Conservation (phyloP, 768 basidiomycete species). For the Podaxis rugospora region DNA sequence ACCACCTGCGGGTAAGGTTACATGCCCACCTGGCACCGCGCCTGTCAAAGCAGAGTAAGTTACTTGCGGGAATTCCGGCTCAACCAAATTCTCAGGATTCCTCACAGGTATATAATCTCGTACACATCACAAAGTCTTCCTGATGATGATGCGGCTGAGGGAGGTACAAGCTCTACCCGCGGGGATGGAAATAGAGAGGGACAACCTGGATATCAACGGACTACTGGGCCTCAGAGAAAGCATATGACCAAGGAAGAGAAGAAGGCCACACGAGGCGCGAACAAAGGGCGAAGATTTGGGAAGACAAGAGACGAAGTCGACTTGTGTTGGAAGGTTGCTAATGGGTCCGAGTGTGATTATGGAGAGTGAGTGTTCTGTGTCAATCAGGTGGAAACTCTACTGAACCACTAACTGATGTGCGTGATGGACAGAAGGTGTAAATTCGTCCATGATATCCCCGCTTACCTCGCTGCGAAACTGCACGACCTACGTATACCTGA, state of each 20-base stretch:
- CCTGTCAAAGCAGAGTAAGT: constrained; percentile 36
- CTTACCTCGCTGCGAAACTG: constrained; percentile 75
- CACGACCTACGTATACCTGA: constrained; percentile 63
- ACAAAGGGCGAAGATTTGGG: constrained; percentile 77
- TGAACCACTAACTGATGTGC: not conserved
- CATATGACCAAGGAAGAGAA: constrained; percentile 58
- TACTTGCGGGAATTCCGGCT: not conserved
- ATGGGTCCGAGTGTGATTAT: constrained; percentile 64
- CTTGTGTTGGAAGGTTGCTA: constrained; percentile 78
- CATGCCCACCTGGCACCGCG: constrained; percentile 28
- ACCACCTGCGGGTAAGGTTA: not conserved
- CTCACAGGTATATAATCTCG: constrained; percentile 29
- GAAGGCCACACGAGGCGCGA: constrained; percentile 74
- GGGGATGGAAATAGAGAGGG: constrained; percentile 18
- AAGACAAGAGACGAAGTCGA: constrained; percentile 77
- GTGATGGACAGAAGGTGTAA: constrained; percentile 52
- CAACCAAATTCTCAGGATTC: not conserved
- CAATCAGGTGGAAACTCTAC: not conserved
- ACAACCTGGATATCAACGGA: constrained; percentile 16
- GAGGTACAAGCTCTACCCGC: constrained; percentile 35
- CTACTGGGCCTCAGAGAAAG: constrained; percentile 23
- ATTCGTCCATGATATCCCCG: constrained; percentile 70
- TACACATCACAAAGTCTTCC: constrained; percentile 20
- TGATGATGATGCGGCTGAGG: constrained; percentile 57
- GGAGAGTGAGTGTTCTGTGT: constrained; percentile 49